A percentile compares a stretch with the other conserved stretches of the same genome.
Conservation (phyloP, 441 rosid genomes). For the Populus tomentosa region DNA sequence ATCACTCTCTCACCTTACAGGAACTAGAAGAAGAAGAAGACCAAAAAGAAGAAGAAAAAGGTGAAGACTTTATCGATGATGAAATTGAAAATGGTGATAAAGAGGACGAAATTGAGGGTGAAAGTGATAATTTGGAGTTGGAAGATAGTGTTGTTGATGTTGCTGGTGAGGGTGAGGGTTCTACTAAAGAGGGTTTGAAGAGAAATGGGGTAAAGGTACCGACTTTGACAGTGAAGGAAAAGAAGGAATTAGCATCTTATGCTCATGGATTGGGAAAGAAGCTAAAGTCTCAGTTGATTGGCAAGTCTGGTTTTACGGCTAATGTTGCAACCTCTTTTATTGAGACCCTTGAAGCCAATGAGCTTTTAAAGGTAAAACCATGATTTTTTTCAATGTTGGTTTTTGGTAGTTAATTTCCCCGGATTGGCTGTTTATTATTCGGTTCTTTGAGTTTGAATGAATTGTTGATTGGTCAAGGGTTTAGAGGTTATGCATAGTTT, state of each 20-base stretch:
- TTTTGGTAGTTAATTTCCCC: neutral
- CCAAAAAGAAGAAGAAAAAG: slow-evolving; percentile 13
- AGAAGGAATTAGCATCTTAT: slow-evolving; percentile 86
- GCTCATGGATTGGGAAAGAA: slow-evolving; percentile 81
- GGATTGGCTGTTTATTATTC: neutral
- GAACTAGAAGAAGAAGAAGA: slow-evolving; percentile 17
- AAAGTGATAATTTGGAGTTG: slow-evolving; percentile 7
- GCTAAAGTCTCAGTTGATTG: slow-evolving; percentile 71
- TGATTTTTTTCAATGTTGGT: neutral
- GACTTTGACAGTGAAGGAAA: slow-evolving; percentile 69
- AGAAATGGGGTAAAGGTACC: slow-evolving; percentile 21
- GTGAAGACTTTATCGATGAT: slow-evolving; percentile 8
- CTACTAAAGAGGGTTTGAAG: slow-evolving; percentile 14
- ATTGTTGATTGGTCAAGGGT: neutral
- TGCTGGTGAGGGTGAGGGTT: slow-evolving; percentile 11
- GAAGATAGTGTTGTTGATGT: neutral
- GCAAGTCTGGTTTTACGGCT: slow-evolving; percentile 81
- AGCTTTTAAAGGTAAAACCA: slow-evolving; percentile 68
- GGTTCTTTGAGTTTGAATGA: neutral
- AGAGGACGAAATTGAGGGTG: slow-evolving; percentile 19
- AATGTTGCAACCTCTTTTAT: slow-evolving; percentile 56
- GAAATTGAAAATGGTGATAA: slow-evolving; percentile 12
- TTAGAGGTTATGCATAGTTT: neutral
- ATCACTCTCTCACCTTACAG: slow-evolving; percentile 10
- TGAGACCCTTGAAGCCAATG: slow-evolving; percentile 85